phyloP scores from a whole-genome alignment of 345 rosid species.

The Acer campestre region DNA sequence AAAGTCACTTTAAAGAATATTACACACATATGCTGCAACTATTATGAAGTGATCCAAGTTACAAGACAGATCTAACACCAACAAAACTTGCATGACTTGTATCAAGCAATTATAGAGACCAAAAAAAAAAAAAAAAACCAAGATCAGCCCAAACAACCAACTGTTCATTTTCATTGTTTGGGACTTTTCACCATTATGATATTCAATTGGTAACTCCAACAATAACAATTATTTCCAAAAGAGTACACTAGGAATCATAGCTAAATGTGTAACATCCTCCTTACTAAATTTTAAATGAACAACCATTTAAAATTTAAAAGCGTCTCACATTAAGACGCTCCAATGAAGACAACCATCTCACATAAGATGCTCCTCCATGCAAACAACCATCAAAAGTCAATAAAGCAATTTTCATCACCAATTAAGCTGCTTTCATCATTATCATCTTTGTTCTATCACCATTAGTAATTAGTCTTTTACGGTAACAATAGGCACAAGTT shows the following conservation, averaged over 20 bases:
- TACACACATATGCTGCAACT: neutral
- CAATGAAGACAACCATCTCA: neutral
- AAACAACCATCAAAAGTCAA: neutral
- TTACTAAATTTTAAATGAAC: neutral
- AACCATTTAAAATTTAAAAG: neutral
- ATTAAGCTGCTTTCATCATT: neutral
- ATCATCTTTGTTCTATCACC: neutral
- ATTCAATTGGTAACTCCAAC: neutral
- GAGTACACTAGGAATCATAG: neutral
- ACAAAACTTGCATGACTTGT: neutral
- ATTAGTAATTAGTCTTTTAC: neutral
- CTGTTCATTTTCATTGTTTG: neutral
- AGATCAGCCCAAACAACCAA: neutral
- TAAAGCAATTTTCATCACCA: neutral
- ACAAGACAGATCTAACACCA: conserved; percentile 7
- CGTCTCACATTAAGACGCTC: neutral
- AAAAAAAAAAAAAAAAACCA: neutral
- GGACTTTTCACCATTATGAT: neutral
- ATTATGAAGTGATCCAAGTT: neutral
- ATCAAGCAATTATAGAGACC: neutral
- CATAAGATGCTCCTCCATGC: neutral
- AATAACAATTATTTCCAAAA: neutral
- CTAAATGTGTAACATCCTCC: neutral
- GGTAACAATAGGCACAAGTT: neutral
- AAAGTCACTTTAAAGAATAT: neutral